Base-by-base conservation (phyloP, 2,329 filamentous ascomycete species). In the Hansfordia pulvinata region DNA sequence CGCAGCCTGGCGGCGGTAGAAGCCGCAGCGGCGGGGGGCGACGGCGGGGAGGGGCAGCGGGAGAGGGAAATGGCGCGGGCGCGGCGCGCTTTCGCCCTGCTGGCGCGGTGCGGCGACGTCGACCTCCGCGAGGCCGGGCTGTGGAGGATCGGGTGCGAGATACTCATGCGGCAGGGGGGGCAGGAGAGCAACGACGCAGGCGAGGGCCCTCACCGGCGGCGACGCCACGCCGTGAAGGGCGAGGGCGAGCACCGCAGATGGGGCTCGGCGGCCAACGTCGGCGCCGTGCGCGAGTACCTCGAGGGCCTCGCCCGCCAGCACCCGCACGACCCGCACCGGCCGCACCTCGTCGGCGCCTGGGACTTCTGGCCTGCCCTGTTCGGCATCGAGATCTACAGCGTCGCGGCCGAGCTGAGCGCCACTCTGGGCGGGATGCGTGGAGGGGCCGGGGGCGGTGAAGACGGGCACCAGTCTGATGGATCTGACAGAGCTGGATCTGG, bases 131-230 rank as follows among this genome's bases (percentile, higher is more conserved):
- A 59, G 12, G 64, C 76, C 41, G 67, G 71, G 19, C 65, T 79
- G 36, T 94, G 86, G 88, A 76, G 76, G 10, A 65, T 93, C 23
- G 85, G 83, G 1, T 83, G 82, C 3, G 86, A 93, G 52, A 69
- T 94, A 12, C 54, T 93, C 30, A 72, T 93, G 54, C 69, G 78
- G 10, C 54, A 62, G 16, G 62, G 60, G 6, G 56, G 63, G 32
- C 43, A 54, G 42, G 37, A 39, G 34, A 29, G 35, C 4, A 29
- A 23, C 2, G 25, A 23, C 6, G 3, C 3, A n/a, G n/a, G n/a
- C n/a, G n/a, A n/a, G n/a, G n/a, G n/a, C n/a, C n/a, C n/a, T n/a
- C n/a, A n/a, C n/a, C n/a, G n/a, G n/a, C n/a, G n/a, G n/a, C n/a
- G n/a, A n/a, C n/a, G n/a, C n/a, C n/a, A n/a, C n/a, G n/a, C 28